Evolutionary conservation across 2,329 filamentous ascomycete species (phyloP), one percentile per base, ranked within the genome.

Genomic region (Ophioceras dolichostomum): DNA sequence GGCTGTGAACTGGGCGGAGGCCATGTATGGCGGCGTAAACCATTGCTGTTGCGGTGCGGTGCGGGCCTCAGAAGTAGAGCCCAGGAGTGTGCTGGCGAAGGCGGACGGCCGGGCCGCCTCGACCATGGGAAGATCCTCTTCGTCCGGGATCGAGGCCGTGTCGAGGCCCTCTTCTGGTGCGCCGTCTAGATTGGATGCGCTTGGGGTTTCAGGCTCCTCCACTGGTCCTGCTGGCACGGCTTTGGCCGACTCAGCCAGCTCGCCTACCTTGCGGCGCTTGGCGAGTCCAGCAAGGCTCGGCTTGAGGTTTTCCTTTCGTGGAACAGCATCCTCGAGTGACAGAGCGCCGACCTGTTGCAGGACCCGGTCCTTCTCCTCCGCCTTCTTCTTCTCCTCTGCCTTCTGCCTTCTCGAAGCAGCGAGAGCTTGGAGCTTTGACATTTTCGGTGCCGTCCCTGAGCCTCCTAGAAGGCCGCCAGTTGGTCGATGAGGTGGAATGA

Each of bases 371-470:
- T 53, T 45, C 49, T 59, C 43, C 20, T 12, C 32, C 17, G 36
- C 37, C 14, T 49, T 47, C 27, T 56, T 63, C 47, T 73, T 77
- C 28, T 80, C 77, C 21, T 77, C 78, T 12, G 77, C 78, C 57
- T 87, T 94, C 59, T 84, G 88, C 55, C 87, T 88, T 20, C 87
- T 73, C 38, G 84, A 82, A 24, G 86, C 86, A 36, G 89, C 88
- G 30, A 98, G 65, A 34, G 86, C 86, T 49, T 94, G 89, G 32
- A 98, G 66, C 51, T 98, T 98, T 5, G 89, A 94, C 58, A 83
- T 70, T 51, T 88, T 91, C 3, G 74, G 69, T n/a, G 63, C 51
- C 10, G 61, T 61, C 34, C 74, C 70, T 2, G 76, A 70, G 24
- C 91, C 93, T 21, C 91, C 93, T 3, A 94, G 59, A 0, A 98